Evolutionary conservation across 1,284 basidiomycete species (phyloP).

Genomic region (Fomitiporia mediterranea): DNA sequence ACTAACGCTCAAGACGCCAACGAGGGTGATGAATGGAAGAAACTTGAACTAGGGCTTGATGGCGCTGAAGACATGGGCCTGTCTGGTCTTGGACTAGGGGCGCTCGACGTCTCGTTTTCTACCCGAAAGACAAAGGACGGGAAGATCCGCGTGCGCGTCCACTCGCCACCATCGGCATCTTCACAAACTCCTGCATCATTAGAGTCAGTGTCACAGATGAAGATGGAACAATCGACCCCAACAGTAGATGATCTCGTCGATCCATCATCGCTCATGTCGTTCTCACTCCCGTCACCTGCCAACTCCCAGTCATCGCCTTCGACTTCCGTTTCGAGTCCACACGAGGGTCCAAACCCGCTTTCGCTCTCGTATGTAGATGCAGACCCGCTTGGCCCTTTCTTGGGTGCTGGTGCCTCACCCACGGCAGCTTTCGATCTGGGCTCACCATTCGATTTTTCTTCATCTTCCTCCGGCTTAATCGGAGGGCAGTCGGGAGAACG

Average conservation of each 20-base stretch:
- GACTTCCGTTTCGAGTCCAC: background rate
- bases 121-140: conserved; percentile 56
- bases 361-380: conserved; percentile 10
- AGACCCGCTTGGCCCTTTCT: conserved; percentile 17
- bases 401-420: conserved; percentile 8
- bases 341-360: background rate
- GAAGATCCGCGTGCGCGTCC: conserved; percentile 68
- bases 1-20: background rate
- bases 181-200: conserved; percentile 25
- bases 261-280: background rate
- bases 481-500: conserved; percentile 35
- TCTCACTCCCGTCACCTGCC: conserved; percentile 1
- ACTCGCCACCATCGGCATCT: conserved; percentile 43
- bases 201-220: conserved; percentile 21
- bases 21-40: conserved; percentile 28
- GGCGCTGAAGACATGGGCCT: conserved; percentile 20
- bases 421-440: background rate
- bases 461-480: conserved; percentile 35
- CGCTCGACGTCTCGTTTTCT: conserved; percentile 69
- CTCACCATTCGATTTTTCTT: conserved; percentile 6
- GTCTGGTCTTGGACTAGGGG: conserved; percentile 48
- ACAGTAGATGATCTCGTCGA: background rate
- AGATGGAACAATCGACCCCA: background rate
- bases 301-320: background rate
- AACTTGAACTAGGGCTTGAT: conserved; percentile 51